Evolutionary conservation across 345 rosid genomes (phyloP).

Genomic region (Sonneratia caseolaris): DNA sequence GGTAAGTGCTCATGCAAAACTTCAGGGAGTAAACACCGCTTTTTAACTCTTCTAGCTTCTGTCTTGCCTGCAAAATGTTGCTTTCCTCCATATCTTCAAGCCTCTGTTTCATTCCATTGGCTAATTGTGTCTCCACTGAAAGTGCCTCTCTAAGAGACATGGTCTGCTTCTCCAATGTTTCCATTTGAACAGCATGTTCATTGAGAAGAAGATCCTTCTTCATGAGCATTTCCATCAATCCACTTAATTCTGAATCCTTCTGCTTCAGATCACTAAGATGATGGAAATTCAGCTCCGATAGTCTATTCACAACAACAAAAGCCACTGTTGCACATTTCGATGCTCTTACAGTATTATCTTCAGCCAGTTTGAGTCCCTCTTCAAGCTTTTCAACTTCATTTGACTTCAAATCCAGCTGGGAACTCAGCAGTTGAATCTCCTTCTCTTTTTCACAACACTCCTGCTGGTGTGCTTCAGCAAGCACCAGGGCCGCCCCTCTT

Average conservation of each 20-base stretch:
- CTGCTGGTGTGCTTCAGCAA: constrained; percentile 80
- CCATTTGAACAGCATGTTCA: constrained; percentile 25
- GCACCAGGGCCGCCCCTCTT: constrained; percentile 71
- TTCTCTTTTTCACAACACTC: constrained; percentile 68
- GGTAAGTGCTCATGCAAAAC: constrained; percentile 38
- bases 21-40: constrained; percentile 47
- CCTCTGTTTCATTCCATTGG: constrained; percentile 36
- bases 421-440: constrained; percentile 41
- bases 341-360: constrained; percentile 32
- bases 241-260: constrained; percentile 39
- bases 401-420: constrained; percentile 42
- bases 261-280: constrained; percentile 34
- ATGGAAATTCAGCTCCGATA: constrained; percentile 39
- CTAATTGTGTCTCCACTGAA: constrained; percentile 34
- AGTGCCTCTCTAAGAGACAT: constrained; percentile 36
- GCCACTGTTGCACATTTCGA: constrained; percentile 71
- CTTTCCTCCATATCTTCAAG: constrained; percentile 50
- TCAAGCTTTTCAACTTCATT: constrained; percentile 38
- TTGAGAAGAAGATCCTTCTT: constrained; percentile 34
- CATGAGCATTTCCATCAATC: constrained; percentile 25
- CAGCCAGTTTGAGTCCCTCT: constrained; percentile 45
- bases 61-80: constrained; percentile 42
- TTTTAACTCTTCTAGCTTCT: constrained; percentile 53
- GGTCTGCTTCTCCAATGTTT: constrained; percentile 33
- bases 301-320: constrained; percentile 58